Conservation (phyloP, 2,329 filamentous ascomycete species). For the Davidsoniella australis region DNA sequence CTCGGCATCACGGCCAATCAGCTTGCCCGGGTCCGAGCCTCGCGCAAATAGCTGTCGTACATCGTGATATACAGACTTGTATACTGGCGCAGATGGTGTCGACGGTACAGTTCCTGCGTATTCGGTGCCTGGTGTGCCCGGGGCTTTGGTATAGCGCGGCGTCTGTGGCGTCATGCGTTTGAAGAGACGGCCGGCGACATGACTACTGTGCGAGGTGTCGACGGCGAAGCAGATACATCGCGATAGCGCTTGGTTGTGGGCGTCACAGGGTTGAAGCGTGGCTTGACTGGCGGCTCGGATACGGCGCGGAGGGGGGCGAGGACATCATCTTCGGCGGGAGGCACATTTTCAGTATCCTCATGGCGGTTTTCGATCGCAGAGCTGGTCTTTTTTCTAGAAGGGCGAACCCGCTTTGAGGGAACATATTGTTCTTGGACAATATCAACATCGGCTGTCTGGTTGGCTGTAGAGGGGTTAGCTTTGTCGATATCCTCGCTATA, state of each 20-base stretch:
- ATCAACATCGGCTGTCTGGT: conserved; percentile 1
- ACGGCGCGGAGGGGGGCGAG: not conserved
- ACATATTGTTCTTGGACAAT: conserved; percentile 3
- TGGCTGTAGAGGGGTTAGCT: not conserved
- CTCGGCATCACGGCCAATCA: conserved; percentile 62
- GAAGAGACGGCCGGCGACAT: conserved; percentile 58
- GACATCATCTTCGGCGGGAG: conserved; percentile 1
- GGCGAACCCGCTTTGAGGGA: not conserved
- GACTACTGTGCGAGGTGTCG: conserved; percentile 72
- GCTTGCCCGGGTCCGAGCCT: conserved; percentile 53
- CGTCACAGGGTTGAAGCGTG: conserved; percentile 32
- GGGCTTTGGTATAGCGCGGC: conserved; percentile 22
- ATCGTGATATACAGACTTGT: conserved; percentile 59
- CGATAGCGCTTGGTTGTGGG: conserved; percentile 62
- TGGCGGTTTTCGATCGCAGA: not conserved
- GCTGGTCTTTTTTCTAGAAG: conserved; percentile 3
- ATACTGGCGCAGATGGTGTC: not conserved
- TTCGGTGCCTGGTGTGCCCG: conserved; percentile 6
- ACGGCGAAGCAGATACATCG: conserved; percentile 57
- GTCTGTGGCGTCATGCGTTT: conserved; percentile 68
- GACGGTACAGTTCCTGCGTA: not conserved
- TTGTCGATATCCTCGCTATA: not conserved
- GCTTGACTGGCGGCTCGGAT: conserved; percentile 7
- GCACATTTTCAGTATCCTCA: conserved; percentile 10
- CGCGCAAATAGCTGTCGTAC: conserved; percentile 78